Evolutionary conservation across 2,329 filamentous ascomycete genomes (phyloP).

Genomic region (Fusarium marasasianum): DNA sequence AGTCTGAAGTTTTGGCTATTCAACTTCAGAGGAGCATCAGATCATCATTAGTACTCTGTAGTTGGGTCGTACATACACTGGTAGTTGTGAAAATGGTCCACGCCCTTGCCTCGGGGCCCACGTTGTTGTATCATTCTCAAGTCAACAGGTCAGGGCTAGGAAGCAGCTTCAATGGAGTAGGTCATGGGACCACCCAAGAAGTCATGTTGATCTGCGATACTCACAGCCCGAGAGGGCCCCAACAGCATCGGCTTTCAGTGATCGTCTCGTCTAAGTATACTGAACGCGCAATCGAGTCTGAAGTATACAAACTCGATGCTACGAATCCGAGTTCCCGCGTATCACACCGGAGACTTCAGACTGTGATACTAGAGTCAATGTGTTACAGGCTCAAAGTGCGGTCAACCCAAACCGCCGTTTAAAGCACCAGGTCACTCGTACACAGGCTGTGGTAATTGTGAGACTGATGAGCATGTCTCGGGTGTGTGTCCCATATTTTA

Average conservation of each 20-base stretch:
- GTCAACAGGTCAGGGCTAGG: neutral
- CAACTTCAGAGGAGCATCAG: neutral
- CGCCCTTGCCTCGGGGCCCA: neutral
- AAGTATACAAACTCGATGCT: neutral
- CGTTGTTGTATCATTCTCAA: neutral
- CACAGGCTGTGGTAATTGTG: no score
- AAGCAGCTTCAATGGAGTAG: neutral
- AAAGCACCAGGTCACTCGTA: neutral
- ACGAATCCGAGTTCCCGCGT: neutral
- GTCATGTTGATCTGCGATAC: slow-evolving; percentile 5
- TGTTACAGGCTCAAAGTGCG: slow-evolving; percentile 1
- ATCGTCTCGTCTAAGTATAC: neutral
- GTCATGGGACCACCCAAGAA: neutral
- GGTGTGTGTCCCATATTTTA: neutral
- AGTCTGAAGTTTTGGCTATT: neutral
- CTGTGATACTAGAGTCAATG: slow-evolving; percentile 9
- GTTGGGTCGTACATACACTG: neutral
- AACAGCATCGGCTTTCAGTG: neutral
- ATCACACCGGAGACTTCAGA: slow-evolving; percentile 13
- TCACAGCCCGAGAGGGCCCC: neutral
- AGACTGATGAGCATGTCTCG: neutral
- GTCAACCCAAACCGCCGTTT: neutral
- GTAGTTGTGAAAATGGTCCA: neutral
- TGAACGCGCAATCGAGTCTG: neutral
- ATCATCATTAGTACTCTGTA: neutral